Evolutionary conservation across 148 eudicot species (phyloP).

Genomic region (Chenopodium suecicum): DNA sequence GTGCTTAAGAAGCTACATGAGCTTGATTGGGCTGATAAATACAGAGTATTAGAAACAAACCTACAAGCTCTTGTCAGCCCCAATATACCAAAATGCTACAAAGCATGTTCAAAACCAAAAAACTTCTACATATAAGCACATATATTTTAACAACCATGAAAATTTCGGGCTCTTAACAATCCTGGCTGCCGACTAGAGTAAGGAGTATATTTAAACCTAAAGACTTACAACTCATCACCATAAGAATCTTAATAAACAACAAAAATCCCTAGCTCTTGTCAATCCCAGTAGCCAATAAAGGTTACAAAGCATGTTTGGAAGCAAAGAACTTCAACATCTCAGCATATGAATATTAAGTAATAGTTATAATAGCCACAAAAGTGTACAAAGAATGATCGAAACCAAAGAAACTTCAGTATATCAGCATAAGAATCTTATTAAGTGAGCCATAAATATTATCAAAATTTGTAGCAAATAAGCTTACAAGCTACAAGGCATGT

Average conservation of each 20-base stretch:
- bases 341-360: neutral
- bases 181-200: neutral
- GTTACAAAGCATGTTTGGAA: neutral
- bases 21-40: neutral
- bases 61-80: neutral
- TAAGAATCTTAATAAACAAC: neutral
- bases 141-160: neutral
- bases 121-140: neutral
- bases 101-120: neutral
- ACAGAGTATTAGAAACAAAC: neutral
- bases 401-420: too few species aligned
- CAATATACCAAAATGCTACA: neutral
- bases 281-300: too few species aligned
- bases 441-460: too few species aligned
- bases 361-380: too few species aligned
- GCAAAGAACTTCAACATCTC: neutral
- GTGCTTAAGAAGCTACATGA: neutral
- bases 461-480: too few species aligned
- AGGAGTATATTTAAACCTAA: neutral
- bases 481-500: too few species aligned
- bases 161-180: neutral
- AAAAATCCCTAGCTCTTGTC: too few species aligned
- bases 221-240: neutral
- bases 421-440: too few species aligned
- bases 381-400: too few species aligned